Evolutionary conservation across 2,329 filamentous ascomycete genomes (phyloP).

Genomic region (Penicillium olsonii): DNA sequence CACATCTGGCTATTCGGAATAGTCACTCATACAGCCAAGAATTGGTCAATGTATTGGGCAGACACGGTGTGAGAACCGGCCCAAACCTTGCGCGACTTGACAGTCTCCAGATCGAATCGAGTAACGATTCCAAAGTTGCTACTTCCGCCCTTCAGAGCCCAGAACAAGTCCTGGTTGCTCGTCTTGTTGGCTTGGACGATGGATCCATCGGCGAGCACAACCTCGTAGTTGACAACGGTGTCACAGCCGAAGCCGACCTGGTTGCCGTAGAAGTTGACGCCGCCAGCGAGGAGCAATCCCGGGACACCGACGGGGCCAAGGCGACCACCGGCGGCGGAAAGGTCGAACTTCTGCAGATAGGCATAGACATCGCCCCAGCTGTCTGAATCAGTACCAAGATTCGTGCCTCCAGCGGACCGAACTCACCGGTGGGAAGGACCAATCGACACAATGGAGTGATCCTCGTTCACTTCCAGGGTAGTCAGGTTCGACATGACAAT

Average conservation of each 20-base stretch:
- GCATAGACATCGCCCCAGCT: slow-evolving; percentile 41
- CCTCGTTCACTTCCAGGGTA: slow-evolving; percentile 27
- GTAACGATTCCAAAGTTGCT: slow-evolving; percentile 48
- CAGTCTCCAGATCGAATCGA: slow-evolving; percentile 40
- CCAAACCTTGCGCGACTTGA: slow-evolving; percentile 34
- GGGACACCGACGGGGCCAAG: slow-evolving; percentile 32
- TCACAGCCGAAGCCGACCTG: slow-evolving; percentile 33
- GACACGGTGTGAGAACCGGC: slow-evolving; percentile 32
- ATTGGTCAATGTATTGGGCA: slow-evolving; percentile 26
- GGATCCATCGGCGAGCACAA: slow-evolving; percentile 42
- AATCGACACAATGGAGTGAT: slow-evolving; percentile 31
- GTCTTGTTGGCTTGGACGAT: slow-evolving; percentile 39
- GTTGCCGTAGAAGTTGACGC: slow-evolving; percentile 32
- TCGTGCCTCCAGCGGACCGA: not conserved
- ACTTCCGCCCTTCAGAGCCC: slow-evolving; percentile 46
- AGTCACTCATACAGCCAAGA: slow-evolving; percentile 22
- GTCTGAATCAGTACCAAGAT: not conserved
- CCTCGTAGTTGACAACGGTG: slow-evolving; percentile 33
- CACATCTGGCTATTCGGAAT: not conserved
- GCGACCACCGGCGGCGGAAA: slow-evolving; percentile 29
- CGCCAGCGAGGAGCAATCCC: slow-evolving; percentile 31
- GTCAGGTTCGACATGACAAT: slow-evolving; percentile 36
- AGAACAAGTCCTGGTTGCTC: slow-evolving; percentile 37
- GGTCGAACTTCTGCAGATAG: slow-evolving; percentile 21
- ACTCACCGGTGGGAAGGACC: slow-evolving; percentile 30